Percentiles rank a stretch among this genome's conserved stretches.
Conservation (phyloP, 1,284 basidiomycete species). For the Flammula alnicola region DNA sequence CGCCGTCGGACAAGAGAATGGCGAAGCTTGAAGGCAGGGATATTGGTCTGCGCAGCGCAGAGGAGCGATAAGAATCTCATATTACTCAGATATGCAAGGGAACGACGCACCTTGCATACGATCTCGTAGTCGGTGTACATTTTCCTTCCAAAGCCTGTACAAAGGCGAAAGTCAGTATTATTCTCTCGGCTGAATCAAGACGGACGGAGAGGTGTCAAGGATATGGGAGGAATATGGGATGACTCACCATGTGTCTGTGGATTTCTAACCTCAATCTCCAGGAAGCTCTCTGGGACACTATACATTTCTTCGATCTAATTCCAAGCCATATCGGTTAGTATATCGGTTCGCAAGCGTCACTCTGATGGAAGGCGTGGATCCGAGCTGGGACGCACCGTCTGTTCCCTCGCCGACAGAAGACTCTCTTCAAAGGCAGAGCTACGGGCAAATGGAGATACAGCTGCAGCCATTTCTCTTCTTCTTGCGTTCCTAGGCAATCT, state of each 20-base stretch:
- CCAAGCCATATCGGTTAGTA: not conserved
- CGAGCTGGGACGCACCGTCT: conserved; percentile 67
- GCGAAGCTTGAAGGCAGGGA: conserved; percentile 96
- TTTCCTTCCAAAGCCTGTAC: conserved; percentile 88
- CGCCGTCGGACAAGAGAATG: conserved; percentile 94
- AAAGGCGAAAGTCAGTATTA: not conserved
- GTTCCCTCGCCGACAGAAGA: conserved; percentile 70
- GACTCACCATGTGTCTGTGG: conserved; percentile 92
- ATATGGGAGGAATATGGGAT: not conserved
- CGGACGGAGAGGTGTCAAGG: not conserved
- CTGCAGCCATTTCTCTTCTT: conserved; percentile 47
- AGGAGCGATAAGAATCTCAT: not conserved
- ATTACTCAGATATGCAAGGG: not conserved
- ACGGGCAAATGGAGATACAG: conserved; percentile 82
- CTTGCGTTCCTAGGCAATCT: not conserved
- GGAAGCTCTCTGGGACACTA: conserved; percentile 93
- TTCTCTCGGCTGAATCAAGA: not conserved
- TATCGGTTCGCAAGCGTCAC: not conserved
- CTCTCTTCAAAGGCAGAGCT: conserved; percentile 77
- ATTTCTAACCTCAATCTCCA: conserved; percentile 98
- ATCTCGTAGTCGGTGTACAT: conserved; percentile 99
- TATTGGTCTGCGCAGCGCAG: conserved; percentile 78
- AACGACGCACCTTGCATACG: conserved; percentile 82
- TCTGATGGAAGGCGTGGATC: not conserved
- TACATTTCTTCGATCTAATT: conserved; percentile 97